These are phyloP conservation scores for Epichloe sylvatica DNA, from an alignment of 2,329 filamentous ascomycete species.

Conservation along the genomic window DNA sequence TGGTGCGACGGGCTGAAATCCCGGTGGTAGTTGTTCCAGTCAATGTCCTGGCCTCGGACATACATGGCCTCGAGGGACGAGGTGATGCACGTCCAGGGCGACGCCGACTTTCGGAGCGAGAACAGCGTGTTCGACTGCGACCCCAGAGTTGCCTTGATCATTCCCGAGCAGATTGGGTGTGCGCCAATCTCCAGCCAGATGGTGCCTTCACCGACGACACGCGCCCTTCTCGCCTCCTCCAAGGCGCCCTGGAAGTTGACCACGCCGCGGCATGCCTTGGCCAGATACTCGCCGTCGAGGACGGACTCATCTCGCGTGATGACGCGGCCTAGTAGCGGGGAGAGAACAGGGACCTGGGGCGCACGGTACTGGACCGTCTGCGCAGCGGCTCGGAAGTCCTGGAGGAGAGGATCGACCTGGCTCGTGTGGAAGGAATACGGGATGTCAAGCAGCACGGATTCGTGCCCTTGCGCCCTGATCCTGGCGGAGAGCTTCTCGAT, in stretches of 20 bases:
- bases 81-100: conserved; percentile 40
- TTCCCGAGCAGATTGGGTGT: conserved; percentile 46
- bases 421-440: conserved; percentile 21
- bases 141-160: conserved; percentile 45
- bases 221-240: conserved; percentile 30
- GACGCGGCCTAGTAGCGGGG: conserved; percentile 31
- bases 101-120: conserved; percentile 39
- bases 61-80: not conserved
- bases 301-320: conserved; percentile 18
- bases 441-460: conserved; percentile 18
- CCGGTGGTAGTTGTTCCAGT: conserved; percentile 44
- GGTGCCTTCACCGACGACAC: conserved; percentile 38
- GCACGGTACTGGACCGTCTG: not conserved
- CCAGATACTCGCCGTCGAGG: conserved; percentile 27
- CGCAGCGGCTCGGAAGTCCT: conserved; percentile 26
- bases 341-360: conserved; percentile 8
- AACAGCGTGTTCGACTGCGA: conserved; percentile 36
- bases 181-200: conserved; percentile 57
- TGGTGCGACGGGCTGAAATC: conserved; percentile 24
- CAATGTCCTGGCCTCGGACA: conserved; percentile 22
- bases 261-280: conserved; percentile 39
- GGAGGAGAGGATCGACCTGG: conserved; percentile 26
- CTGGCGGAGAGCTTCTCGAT: not conserved
- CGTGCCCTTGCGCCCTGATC: conserved; percentile 9
- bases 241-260: conserved; percentile 52